Evolutionary conservation across 2,329 filamentous ascomycete genomes (phyloP), one percentile per base, ranked within the genome.

Genomic region (Cordyceps farinosa): DNA sequence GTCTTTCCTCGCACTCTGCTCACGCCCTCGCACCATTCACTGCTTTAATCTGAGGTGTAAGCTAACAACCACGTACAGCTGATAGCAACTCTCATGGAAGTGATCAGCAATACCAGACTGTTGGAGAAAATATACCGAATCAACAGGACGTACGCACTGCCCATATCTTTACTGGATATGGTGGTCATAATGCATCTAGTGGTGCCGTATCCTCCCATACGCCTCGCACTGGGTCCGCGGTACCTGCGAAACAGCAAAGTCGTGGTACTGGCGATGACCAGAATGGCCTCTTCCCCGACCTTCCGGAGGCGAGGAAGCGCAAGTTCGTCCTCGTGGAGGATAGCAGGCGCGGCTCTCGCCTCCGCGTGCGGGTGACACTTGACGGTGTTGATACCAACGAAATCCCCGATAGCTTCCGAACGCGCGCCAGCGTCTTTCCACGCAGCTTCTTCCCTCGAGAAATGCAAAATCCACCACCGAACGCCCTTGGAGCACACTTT

Each of bases 321-420:
- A 98, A 97, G 77, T 98, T 98, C 76, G 97, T 98, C 69, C 85
- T 98, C 10, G 92, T 98, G 34, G 93, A 97, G 68, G 94, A 98
- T 74, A 88, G 87, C 59, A 90, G 92, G 66, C 89, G 91, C 42
- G 90, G 89, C 59, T 89, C 87, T 57, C 86, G 92, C 48, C 88
- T 97, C 1, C 88, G 94, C 17, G 93, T 98, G 52, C 90, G 93
- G 66, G 93, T 97, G 58, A 95, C 90, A 66, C 86, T 99, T n/a
- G 92, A 97, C 72, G 88, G 89, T 51, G 92, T 97, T 69, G 90
- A 97, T 74, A 96, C 95, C 79, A 90, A 93, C 71, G 94, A 98
- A 76, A 96, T 98, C 72, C 94, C 94, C 1, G 94, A 98, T 75
- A 95, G 91, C 17, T 97, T 97, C 79, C 90, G 94, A 68, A 92